Base-by-base conservation (phyloP, 108 stramenopile genomes). In the Nitzschia putrida region DNA sequence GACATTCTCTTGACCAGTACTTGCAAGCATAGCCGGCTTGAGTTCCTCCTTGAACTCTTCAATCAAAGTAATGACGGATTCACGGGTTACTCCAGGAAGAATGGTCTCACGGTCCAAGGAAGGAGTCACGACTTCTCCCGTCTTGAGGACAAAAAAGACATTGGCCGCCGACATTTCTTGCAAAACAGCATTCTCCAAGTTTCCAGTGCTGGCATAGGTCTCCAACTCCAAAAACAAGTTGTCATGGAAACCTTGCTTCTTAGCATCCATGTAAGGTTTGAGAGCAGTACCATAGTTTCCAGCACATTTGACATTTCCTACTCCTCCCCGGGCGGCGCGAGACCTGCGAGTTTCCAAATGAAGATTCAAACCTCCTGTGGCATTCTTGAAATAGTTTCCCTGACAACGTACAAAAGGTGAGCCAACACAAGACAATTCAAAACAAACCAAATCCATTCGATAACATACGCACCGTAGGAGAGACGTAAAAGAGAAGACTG, bases 161-260 rank as follows among this genome's bases (percentile, higher is more conserved):
- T 93, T 93, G 45, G 88, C 89, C 0, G 92, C 92, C 25, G 82
- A 83, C 68, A 90, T 78, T 73, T 93, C 92, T 71, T 93, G 89
- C 21, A 93, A 22, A 39, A 89, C 76, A 8, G 91, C 91, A 20
- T 75, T 52, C 8, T 71, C 66, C 51, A 85, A 72, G 13, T 64
- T 59, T 22, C 76, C 77, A 7, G 79, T 50, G 6, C n/a, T 16
- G 45, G 80, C 49, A 57, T 88, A 93, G 16, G 92, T 90, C 53
- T 90, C 89, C 45, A 90, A 70, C 57, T 93, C 92, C n/a, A 93
- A 66, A 58, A 80, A 93, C 14, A 93, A 63, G 69, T 90, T 90
- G 65, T 93, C 92, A 49, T 87, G 74, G 61, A 93, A 93, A 53
- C 89, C 89, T 50, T 87, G 75, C 53, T 85, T 78, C 53, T 93